Conservation (phyloP, 1,139 yeast genomes). For the Eremothecium cymbalariae region DNA sequence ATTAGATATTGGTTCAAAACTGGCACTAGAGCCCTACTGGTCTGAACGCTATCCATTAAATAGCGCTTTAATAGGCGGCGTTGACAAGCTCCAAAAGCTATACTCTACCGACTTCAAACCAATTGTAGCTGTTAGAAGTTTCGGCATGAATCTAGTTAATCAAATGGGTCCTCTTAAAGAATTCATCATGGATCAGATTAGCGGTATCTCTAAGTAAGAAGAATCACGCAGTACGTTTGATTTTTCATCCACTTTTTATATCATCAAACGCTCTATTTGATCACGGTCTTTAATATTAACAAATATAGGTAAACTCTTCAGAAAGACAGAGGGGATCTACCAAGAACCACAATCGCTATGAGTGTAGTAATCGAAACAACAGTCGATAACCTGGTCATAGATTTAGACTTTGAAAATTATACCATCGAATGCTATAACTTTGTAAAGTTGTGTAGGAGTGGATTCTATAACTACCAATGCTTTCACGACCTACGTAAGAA, state of each 20-base stretch:
- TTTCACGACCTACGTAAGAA: slow-evolving; percentile 39
- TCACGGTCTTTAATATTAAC: too few relatives aligned
- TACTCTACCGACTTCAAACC: slow-evolving; percentile 72
- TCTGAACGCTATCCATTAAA: slow-evolving; percentile 72
- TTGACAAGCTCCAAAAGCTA: slow-evolving; percentile 85
- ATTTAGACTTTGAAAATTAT: slow-evolving; percentile 35
- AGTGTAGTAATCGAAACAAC: slow-evolving; percentile 54
- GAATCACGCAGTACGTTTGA: not conserved
- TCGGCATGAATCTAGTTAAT: slow-evolving; percentile 68
- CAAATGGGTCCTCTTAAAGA: slow-evolving; percentile 54
- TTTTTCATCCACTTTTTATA: too few relatives aligned
- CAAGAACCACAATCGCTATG: slow-evolving; percentile 32
- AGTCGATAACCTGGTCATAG: slow-evolving; percentile 47
- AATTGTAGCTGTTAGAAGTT: slow-evolving; percentile 61
- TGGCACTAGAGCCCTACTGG: slow-evolving; percentile 81
- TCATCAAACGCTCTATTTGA: too few relatives aligned
- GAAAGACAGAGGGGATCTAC: too few relatives aligned
- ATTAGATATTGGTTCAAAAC: slow-evolving; percentile 67
- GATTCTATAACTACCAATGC: slow-evolving; percentile 47
- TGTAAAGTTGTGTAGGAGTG: slow-evolving; percentile 45
- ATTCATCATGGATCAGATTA: slow-evolving; percentile 43
- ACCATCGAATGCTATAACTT: slow-evolving; percentile 42
- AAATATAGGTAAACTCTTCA: too few relatives aligned
- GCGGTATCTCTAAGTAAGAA: slow-evolving; percentile 24
- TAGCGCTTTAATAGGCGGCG: slow-evolving; percentile 74